Percentiles rank a stretch among this genome's conserved stretches.
Evolutionary conservation across 1,284 basidiomycete species (phyloP).

Genomic region (Pseudozyma thailandica): DNA sequence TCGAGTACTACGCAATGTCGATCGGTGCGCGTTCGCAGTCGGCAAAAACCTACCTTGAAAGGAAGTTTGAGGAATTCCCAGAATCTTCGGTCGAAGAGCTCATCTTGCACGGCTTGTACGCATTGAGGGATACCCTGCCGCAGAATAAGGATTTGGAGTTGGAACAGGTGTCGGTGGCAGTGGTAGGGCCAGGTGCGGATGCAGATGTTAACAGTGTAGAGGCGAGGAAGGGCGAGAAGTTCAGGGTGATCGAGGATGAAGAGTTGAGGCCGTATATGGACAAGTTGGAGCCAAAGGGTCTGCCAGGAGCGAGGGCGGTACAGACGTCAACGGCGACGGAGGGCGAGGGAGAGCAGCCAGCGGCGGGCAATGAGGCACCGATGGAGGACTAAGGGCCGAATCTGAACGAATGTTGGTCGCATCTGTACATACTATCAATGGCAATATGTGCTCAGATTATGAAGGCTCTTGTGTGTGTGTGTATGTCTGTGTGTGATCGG

Average conservation of each 20-base stretch:
- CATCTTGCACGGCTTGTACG: slow-evolving; percentile 62
- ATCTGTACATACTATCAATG: neutral
- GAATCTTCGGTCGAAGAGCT: slow-evolving; percentile 54
- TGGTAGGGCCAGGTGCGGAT: slow-evolving; percentile 66
- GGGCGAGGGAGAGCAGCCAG: slow-evolving; percentile 2
- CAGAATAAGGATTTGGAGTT: slow-evolving; percentile 67
- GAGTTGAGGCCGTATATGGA: slow-evolving; percentile 61
- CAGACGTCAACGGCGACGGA: slow-evolving; percentile 2
- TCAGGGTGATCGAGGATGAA: slow-evolving; percentile 63
- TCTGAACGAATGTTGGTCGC: neutral
- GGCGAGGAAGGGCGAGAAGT: slow-evolving; percentile 58
- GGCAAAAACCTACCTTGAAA: slow-evolving; percentile 98
- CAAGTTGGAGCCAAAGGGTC: slow-evolving; percentile 41
- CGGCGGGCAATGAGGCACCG: slow-evolving; percentile 35
- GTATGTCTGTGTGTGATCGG: no score
- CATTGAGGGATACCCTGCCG: slow-evolving; percentile 65
- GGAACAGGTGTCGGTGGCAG: slow-evolving; percentile 60
- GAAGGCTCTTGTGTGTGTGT: no score
- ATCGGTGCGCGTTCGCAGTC: slow-evolving; percentile 97
- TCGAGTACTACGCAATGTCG: slow-evolving; percentile 98
- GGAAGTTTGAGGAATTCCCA: slow-evolving; percentile 84
- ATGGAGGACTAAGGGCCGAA: slow-evolving; percentile 50
- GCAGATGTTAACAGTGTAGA: slow-evolving; percentile 53
- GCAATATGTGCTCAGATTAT: no score
- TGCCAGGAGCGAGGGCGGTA: slow-evolving; percentile 28